phyloP scores from a whole-genome alignment of 805 yeast genomes.

The Candida suzukii region DNA sequence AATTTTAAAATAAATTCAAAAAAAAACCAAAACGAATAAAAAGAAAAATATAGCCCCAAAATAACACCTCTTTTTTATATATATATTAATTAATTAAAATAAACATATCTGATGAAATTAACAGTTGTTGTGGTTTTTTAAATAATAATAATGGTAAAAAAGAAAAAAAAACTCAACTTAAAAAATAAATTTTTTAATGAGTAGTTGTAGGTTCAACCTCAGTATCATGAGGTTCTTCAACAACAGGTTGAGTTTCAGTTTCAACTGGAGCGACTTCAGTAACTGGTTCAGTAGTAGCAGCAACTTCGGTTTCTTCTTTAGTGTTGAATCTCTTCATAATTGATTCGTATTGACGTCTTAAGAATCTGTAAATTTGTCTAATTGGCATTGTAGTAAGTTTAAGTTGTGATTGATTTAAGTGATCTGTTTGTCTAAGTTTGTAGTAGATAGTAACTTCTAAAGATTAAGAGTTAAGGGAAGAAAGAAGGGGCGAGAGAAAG shows the following conservation, averaged over 20 bases:
- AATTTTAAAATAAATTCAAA: no score
- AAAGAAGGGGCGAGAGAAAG: neutral
- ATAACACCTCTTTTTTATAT: no score
- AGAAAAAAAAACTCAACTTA: neutral
- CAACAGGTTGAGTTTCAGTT: slow-evolving; percentile 13
- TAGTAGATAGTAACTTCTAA: neutral
- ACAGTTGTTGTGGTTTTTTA: no score
- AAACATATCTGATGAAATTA: no score
- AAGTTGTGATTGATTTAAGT: neutral
- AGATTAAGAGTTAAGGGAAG: neutral
- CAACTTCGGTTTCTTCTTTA: slow-evolving; percentile 5
- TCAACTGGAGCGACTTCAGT: slow-evolving; percentile 9
- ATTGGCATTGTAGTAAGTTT: slow-evolving; percentile 21
- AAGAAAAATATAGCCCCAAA: no score
- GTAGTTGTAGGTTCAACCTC: neutral
- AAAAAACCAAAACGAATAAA: no score
- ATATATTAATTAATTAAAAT: no score
- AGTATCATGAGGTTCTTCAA: slow-evolving; percentile 6
- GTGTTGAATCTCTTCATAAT: slow-evolving; percentile 22
- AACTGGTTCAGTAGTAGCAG: slow-evolving; percentile 8
- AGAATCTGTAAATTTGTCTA: slow-evolving; percentile 24
- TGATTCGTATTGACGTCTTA: slow-evolving; percentile 24
- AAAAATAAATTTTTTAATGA: neutral
- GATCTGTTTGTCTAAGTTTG: neutral
- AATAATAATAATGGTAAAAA: neutral